Evolutionary conservation across 192 early-diverging fungal genomes (phyloP).

Genomic region (Linnemannia exigua): DNA sequence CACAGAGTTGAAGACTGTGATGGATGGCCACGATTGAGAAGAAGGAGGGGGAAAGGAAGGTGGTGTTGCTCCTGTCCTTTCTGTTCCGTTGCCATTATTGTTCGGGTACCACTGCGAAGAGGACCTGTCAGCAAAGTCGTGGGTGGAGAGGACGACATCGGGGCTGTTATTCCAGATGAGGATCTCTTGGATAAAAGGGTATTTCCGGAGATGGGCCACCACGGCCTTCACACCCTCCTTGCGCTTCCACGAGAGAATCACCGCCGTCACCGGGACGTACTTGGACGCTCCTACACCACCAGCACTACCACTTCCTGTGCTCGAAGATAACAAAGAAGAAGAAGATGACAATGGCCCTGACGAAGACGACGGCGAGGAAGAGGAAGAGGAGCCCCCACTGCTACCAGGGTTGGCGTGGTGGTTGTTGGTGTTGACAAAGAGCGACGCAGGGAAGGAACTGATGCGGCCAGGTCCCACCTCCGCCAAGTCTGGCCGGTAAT

Average conservation of each 20-base stretch:
- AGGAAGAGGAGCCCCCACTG: not conserved
- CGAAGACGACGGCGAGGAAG: slow-evolving; percentile 5
- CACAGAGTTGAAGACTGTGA: slow-evolving; percentile 62
- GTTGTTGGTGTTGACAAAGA: slow-evolving; percentile 14
- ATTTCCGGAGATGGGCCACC: slow-evolving; percentile 59
- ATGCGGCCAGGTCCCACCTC: slow-evolving; percentile 32
- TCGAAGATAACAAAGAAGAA: not conserved
- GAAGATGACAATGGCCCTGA: not conserved
- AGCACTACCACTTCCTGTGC: not conserved
- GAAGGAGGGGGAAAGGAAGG: not conserved
- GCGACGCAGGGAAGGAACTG: slow-evolving; percentile 29
- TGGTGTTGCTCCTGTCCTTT: not conserved
- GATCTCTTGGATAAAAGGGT: slow-evolving; percentile 66
- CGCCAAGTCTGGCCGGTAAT: slow-evolving; percentile 47
- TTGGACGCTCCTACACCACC: slow-evolving; percentile 16
- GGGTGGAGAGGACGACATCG: slow-evolving; percentile 21
- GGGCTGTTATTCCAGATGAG: slow-evolving; percentile 64
- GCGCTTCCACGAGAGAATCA: slow-evolving; percentile 61
- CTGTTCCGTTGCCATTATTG: not conserved
- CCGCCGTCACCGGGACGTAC: slow-evolving; percentile 60
- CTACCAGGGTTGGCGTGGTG: not conserved
- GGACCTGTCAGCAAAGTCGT: slow-evolving; percentile 25
- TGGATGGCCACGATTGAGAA: slow-evolving; percentile 8
- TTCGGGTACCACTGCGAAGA: not conserved
- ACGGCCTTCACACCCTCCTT: slow-evolving; percentile 55